Evolutionary conservation across 345 rosid genomes (phyloP), one percentile per base, ranked within the genome.

Genomic region (Pistacia vera): DNA sequence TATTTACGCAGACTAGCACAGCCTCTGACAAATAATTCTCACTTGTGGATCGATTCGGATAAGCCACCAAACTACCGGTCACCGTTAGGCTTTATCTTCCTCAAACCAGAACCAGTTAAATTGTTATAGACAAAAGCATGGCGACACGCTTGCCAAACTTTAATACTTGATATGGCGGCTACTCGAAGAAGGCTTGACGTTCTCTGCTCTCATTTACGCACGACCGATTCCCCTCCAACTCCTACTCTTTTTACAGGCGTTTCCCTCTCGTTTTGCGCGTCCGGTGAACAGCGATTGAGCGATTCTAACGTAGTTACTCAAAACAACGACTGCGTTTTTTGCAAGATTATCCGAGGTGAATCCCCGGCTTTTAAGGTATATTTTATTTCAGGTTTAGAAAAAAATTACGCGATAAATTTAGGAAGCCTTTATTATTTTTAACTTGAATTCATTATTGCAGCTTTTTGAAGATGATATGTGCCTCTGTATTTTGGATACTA

Each of bases 391-490:
- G 12, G 67, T 22, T 52, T 30, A 59, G 35, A 11, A 58, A 58
- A 30, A 10, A 46, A 25, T 2, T 66, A 33, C 18, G 3, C 1
- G 33, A 33, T 66, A 52, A 41, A 3, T 52, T 22, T 8, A 41
- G 33, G 61, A 10, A n/a, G 57, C 38, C 9, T 57, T 63, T 38
- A 62, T 76, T 25, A 9, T 35, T 72, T 41, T 63, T 12, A 5
- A 46, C 41, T 58, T 44, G 8, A 18, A 20, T 35, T 71, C 46
- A 22, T 30, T 80, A 22, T 59, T 76, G 65, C 92, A 95, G 99
- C 84, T 95, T 56, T 95, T 90, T 63, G 99, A 95, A 85, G 99
- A 95, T 84, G 96, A 95, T 68, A 76, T 65, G 84, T 95, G 97
- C 80, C 76, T 95, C 30, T 95, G 98, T 81, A 92, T 95, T 77